Percentiles rank a stretch among this genome's conserved stretches.
Conservation (phyloP, 345 rosid species). For the Luvunga scandens region DNA sequence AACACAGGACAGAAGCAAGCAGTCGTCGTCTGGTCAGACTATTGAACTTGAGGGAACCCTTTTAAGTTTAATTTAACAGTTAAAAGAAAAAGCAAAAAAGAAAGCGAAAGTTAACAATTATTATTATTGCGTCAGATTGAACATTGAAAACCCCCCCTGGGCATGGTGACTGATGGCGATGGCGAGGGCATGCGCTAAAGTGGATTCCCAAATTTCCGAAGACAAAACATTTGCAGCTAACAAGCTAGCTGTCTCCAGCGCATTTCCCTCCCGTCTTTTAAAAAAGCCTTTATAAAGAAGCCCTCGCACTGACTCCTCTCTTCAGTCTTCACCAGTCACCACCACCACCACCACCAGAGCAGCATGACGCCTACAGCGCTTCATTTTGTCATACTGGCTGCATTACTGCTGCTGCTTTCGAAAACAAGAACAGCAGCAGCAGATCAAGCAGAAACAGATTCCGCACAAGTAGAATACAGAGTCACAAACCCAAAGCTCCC, state of each 20-base stretch:
- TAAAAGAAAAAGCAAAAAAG: neutral
- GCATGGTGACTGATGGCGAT: no score
- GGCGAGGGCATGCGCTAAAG: neutral
- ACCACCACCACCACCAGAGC: no score
- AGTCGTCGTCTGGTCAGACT: no score
- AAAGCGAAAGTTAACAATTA: neutral
- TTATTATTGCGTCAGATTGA: neutral
- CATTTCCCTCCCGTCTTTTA: slow-evolving; percentile 40
- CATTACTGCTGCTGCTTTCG: neutral
- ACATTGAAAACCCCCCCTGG: no score
- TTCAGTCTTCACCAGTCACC: no score
- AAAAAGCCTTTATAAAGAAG: neutral
- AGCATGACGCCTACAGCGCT: neutral
- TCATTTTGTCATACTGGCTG: neutral
- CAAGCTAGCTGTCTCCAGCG: slow-evolving; percentile 65
- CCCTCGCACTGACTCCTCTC: neutral
- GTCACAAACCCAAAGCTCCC: slow-evolving; percentile 74
- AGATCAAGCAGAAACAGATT: no score
- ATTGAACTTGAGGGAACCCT: no score
- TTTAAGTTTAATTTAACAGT: no score
- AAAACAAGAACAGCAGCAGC: neutral
- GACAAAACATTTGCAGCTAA: neutral
- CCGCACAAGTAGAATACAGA: neutral
- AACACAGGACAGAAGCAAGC: no score
- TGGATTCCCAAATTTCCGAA: neutral